These are phyloP conservation scores for Strigomonas galati DNA, from an alignment of 208 protist species.

Conservation along the genomic window DNA sequence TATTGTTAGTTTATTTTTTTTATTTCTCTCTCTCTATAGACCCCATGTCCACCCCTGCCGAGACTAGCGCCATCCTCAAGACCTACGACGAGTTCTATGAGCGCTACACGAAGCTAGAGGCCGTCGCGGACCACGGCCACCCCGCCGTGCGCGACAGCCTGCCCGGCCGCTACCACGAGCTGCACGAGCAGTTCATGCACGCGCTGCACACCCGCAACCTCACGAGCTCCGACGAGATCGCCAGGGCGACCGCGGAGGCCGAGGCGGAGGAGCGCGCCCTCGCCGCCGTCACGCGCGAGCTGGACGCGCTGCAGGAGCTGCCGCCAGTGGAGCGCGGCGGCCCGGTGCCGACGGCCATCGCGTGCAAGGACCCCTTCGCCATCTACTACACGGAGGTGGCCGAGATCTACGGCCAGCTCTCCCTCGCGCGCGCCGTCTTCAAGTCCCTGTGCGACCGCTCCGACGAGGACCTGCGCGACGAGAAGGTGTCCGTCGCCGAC, in stretches of 20 bases:
- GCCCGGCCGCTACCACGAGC: background rate
- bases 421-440: conserved; percentile 40
- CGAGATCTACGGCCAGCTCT: conserved; percentile 50
- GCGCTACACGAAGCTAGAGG: background rate
- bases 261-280: background rate
- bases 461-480: conserved; percentile 45
- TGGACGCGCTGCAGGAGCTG: conserved; percentile 25
- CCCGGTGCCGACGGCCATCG: background rate
- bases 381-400: conserved; percentile 36
- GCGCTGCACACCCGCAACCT: conserved; percentile 1
- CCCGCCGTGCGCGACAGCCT: conserved; percentile 1
- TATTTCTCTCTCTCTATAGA: background rate
- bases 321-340: conserved; percentile 15
- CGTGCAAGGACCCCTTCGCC: conserved; percentile 20
- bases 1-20: background rate
- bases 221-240: background rate
- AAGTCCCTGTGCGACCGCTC: conserved; percentile 38
- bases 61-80: background rate
- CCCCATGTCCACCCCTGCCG: background rate
- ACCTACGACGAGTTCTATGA: conserved; percentile 8
- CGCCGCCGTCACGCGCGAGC: conserved; percentile 11
- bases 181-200: conserved; percentile 9
- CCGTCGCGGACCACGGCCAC: background rate
- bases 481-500: conserved; percentile 39
- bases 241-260: background rate